These are phyloP conservation scores for Irineochytrium annulatum DNA, from an alignment of 192 early-diverging fungal genomes.

Conservation along the genomic window DNA sequence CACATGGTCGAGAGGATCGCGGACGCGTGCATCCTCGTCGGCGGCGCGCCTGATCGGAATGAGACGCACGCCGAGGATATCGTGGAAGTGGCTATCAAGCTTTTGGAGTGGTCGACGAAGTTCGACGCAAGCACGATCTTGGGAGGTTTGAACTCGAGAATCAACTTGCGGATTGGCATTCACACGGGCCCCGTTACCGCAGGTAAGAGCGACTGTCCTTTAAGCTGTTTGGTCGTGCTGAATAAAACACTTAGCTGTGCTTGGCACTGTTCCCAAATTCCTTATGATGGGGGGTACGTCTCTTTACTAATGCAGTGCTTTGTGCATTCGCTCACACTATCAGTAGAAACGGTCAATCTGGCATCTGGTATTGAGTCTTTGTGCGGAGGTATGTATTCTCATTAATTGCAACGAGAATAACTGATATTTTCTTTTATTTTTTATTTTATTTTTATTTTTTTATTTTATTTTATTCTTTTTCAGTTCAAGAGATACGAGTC, in stretches of 20 bases:
- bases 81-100: slow-evolving; percentile 10
- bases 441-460: not conserved
- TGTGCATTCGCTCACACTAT: not conserved
- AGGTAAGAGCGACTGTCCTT: slow-evolving; percentile 1
- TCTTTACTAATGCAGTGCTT: not conserved
- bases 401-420: not conserved
- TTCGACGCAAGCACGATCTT: slow-evolving; percentile 14
- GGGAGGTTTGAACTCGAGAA: not conserved
- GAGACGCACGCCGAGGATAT: not conserved
- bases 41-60: slow-evolving; percentile 10
- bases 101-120: slow-evolving; percentile 10
- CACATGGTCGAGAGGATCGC: slow-evolving; percentile 12
- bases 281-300: slow-evolving; percentile 15
- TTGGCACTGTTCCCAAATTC: slow-evolving; percentile 17
- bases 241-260: not conserved
- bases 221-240: not conserved
- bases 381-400: slow-evolving; percentile 4
- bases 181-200: slow-evolving; percentile 17
- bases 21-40: slow-evolving; percentile 18
- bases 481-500: slow-evolving; percentile 17
- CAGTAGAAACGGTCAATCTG: slow-evolving; percentile 16
- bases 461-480: not conserved
- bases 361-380: slow-evolving; percentile 13
- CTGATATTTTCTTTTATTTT: not conserved
- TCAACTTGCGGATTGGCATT: slow-evolving; percentile 12